Base-by-base conservation (phyloP, 2,329 filamentous ascomycete genomes). In the Colletotrichum sp. region DNA sequence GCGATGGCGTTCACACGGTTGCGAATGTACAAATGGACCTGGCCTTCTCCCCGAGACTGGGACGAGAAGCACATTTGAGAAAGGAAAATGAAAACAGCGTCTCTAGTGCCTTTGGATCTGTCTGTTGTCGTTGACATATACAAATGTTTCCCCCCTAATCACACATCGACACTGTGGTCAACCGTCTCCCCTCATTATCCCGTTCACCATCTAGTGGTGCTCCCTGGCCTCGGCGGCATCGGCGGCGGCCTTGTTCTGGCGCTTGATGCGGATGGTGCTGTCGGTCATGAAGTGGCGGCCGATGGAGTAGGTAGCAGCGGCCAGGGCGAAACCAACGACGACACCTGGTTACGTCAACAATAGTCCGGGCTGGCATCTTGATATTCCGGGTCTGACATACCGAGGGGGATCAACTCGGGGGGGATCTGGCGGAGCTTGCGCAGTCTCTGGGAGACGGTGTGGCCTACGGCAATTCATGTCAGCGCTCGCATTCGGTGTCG, bases 401-500 rank as follows among this genome's bases (percentile, higher is more conserved):
- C 96, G 82, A 99, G 94, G 83, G 97, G 97, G 81, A 96, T 92
- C 91, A 99, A 91, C 91, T 99, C 97, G 81, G 95, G 93, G 81
- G 97, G 97, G 84, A 99, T 94, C 88, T 93, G 93, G 91, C 94
- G 96, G 84, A 98, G 90, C 85, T 93, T 94, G 85, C 96, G 95
- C 82, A 99, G 90, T 85, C 96, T 95, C 90, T 99, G 97, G 80
- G 96, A 98, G 87, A 99, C 93, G 82, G 96, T 98, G 90, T 99
- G 97, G 85, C 95, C 97, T 99, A 79, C 68, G 74, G 34, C 26
- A 65, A 13, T 57, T 34, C 18, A n/a, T 30, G 55, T 76, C 64
- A 75, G 71, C 39, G 66, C 49, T 32, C 59, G 72, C 59, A 13
- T 39, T 32, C 62, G 32, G 78, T 75, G 57, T 74, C 5, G 60